Conservation (phyloP, 345 rosid species). For the Eucalyptus guilfoylei region DNA sequence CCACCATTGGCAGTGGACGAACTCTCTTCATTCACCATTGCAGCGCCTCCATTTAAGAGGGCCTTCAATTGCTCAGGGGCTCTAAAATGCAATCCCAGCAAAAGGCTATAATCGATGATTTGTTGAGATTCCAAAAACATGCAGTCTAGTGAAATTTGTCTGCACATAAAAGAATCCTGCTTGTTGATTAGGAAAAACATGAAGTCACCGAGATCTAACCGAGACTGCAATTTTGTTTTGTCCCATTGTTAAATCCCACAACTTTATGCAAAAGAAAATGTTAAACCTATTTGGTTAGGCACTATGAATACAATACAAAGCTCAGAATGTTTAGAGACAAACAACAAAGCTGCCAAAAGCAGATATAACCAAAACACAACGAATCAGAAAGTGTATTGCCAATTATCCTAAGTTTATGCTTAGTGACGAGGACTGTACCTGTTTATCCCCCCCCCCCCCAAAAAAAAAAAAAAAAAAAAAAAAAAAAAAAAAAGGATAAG, state of each 20-base stretch:
- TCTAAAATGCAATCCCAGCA: conserved; percentile 78
- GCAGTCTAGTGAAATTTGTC: conserved; percentile 69
- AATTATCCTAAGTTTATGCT: background rate
- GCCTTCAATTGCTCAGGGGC: conserved; percentile 67
- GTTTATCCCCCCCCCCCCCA: background rate
- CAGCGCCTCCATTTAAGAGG: conserved; percentile 38
- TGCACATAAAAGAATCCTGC: conserved; percentile 12
- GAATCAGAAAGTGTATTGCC: background rate
- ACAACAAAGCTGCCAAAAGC: background rate
- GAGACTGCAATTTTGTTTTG: background rate
- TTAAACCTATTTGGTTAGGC: background rate
- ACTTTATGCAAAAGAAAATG: background rate
- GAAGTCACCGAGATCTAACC: background rate
- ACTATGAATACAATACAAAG: background rate
- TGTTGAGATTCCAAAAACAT: conserved; percentile 68
- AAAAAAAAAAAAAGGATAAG: background rate
- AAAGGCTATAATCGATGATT: conserved; percentile 82
- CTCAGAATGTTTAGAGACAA: background rate
- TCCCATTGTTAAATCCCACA: background rate
- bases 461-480: background rate
- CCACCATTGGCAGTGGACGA: conserved; percentile 35
- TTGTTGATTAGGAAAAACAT: background rate
- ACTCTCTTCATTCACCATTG: conserved; percentile 23
- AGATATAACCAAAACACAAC: background rate
- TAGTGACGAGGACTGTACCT: background rate